Base-by-base conservation (phyloP, 2,329 filamentous ascomycete genomes). In the Fusarium sp. region DNA sequence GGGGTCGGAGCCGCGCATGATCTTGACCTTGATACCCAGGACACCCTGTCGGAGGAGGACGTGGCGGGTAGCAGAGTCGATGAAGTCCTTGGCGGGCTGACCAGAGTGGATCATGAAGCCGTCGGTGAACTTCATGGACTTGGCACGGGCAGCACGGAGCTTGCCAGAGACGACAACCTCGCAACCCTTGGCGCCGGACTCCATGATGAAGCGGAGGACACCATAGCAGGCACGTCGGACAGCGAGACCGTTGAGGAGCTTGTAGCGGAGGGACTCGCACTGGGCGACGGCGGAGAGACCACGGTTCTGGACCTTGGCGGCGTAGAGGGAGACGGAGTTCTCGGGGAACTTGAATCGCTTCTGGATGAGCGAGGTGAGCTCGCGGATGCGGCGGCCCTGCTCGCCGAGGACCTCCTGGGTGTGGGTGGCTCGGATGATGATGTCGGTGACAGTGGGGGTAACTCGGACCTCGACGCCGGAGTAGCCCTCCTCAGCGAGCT, bases 71-170 rank as follows among this genome's bases (percentile, higher is more conserved):
- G 97, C 97, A 83, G 89, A 91, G 91, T 99, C 97, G 87, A 99
- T 99, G 90, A 99, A 99, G 90, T 99, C 97, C 89, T 97, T 96
- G 84, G 96, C 97, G 84, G 97, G 97, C 88, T 99, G 97, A 89
- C 97, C 97, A 84, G 97, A 99, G 94, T 99, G 97, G 89, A 99
- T 99, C 97, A 99, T 99, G 95, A 99, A 99, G 86, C 97, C 97
- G 88, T 99, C 95, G 87, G 97, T 99, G 93, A 99, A 99, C 93
- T 99, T 99, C 97, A 99, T 99, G 90, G 91, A 95, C 95, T 99
- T 99, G 88, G 97, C 97, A 91, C 97, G 95, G 84, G 97, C 97
- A 86, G 97, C 97, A 85, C 97, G 93, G 82, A 99, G 94, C 93
- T 99, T 99, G 87, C 97, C 97, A 81, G 95, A 98, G 80, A 99